Evolutionary conservation across 2,329 filamentous ascomycete species (phyloP).

Genomic region (Chaetomiaceae sp.): DNA sequence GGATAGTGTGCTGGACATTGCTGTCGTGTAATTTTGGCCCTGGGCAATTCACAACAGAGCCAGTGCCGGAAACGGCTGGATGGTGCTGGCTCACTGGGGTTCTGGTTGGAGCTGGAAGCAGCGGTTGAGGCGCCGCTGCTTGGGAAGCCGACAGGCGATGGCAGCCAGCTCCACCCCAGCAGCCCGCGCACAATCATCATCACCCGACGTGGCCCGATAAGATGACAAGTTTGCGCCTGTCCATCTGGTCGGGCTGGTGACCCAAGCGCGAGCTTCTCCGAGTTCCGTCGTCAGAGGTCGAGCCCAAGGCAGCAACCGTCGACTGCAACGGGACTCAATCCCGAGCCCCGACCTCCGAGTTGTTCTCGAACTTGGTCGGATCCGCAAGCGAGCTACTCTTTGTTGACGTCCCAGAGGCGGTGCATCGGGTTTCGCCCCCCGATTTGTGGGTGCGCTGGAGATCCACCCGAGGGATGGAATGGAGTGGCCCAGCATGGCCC

Average conservation of each 20-base stretch:
- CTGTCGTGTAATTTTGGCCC: constrained; percentile 28
- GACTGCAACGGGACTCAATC: too few species aligned
- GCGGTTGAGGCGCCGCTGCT: constrained; percentile 11
- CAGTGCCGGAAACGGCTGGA: constrained; percentile 26
- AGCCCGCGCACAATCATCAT: constrained; percentile 11
- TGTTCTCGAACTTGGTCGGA: not conserved
- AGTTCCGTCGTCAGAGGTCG: not conserved
- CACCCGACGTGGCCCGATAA: constrained; percentile 26
- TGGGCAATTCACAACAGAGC: constrained; percentile 21
- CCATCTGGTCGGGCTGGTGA: not conserved
- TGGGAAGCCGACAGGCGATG: constrained; percentile 7
- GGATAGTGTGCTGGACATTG: constrained; percentile 16
- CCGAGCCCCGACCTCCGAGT: not conserved
- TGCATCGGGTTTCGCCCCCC: not conserved
- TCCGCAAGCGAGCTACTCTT: too few species aligned
- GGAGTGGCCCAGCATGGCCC: too few species aligned
- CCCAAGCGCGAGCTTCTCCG: constrained; percentile 1
- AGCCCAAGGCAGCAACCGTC: not conserved
- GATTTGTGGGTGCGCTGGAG: not conserved
- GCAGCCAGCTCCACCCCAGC: constrained; percentile 10
- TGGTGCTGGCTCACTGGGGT: constrained; percentile 8
- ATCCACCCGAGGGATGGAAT: too few species aligned
- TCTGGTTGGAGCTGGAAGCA: constrained; percentile 16
- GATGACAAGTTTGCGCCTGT: not conserved
- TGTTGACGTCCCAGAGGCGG: not conserved